Conservation (phyloP, 345 rosid genomes). For the Melaleuca quinquenervia region DNA sequence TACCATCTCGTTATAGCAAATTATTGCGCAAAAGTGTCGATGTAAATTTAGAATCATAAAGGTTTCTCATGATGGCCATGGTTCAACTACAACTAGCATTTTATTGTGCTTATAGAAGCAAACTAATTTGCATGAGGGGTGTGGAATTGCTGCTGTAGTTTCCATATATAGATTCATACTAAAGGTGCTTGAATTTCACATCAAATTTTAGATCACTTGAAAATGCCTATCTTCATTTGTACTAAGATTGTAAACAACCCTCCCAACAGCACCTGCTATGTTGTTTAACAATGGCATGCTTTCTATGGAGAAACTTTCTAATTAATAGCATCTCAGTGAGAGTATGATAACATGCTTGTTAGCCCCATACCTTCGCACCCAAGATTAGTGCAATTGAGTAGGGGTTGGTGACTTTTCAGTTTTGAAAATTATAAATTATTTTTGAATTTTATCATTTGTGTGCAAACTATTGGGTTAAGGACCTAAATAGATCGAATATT, state of each 20-base stretch:
- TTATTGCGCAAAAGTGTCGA: no score
- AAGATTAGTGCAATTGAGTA: neutral
- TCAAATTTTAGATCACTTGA: neutral
- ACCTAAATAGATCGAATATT: no score
- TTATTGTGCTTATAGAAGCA: neutral
- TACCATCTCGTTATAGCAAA: no score
- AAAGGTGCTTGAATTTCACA: neutral
- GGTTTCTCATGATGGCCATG: neutral
- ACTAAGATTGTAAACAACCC: neutral
- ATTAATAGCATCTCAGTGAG: neutral
- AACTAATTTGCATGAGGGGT: no score
- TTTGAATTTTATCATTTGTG: no score
- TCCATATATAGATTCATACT: neutral
- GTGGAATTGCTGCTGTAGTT: no score
- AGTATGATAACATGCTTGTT: fast-evolving
- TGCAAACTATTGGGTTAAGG: no score
- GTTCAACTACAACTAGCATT: neutral
- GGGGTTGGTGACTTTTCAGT: neutral
- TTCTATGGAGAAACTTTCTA: neutral
- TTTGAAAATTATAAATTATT: no score
- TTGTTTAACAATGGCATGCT: neutral
- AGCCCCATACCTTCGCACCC: neutral
- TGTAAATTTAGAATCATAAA: neutral
- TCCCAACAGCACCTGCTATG: no score
- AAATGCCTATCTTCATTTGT: neutral